Base-by-base conservation (phyloP, 768 basidiomycete species). In the Leccinum arenicola region DNA sequence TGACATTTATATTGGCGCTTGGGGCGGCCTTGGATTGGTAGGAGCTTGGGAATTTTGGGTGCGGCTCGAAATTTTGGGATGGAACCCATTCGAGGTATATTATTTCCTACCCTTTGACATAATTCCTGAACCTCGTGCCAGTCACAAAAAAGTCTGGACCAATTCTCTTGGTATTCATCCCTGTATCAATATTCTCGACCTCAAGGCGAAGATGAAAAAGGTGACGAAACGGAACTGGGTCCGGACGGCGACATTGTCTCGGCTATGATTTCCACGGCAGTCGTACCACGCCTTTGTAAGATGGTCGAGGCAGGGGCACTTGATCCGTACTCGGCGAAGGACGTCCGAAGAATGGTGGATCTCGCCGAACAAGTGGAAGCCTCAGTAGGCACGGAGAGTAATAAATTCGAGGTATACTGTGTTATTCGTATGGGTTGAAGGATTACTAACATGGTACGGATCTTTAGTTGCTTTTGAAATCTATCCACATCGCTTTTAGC, bases 21-120 rank as follows among this genome's bases (percentile, higher is more conserved):
- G 91, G 80, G 95, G 95, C 50, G 91, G 94, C 4, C 76, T 95
- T 55, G 93, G 88, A 1, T 80, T 94, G 47, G 86, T 95, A 1
- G 87, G 87, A 52, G 91, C 91, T 51, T 96, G 94, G 93, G 94
- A 95, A 72, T 96, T 95, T 71, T 95, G 93, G 92, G 85, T 85
- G n/a, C 79, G 93, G 56, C 76, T 93, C 58, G 95, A 98, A 75
- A 80, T 87, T 62, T 75, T 93, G 11, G 90, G 88, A 4, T 97
- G 95, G 95, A 85, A 94, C 70, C 92, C 90, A 50, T 78, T 95
- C 23, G 82, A 89, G 76, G 93, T 90, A 67, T 62, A 80, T 75
- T 40, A 17, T 1, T 38, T 53, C 25, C 40, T 49, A 19, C 25
- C 35, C 38, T 56, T 33, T 35, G 38, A 33, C 40, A 27, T 21